Conservation (phyloP, 108 stramenopile genomes). For the Nannochloropsis salina region DNA sequence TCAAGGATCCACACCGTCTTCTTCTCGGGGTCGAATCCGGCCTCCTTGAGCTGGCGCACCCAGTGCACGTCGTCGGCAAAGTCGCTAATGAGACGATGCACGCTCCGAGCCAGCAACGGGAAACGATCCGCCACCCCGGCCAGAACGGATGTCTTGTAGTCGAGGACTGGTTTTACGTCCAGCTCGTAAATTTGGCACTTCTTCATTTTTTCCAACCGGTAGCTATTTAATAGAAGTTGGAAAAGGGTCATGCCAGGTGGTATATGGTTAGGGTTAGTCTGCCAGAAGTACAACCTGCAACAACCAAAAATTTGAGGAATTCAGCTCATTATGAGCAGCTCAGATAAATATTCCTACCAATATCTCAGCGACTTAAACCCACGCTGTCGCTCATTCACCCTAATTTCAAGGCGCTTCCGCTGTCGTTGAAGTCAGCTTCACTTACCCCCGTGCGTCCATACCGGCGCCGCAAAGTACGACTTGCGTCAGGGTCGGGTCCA, state of each 20-base stretch:
- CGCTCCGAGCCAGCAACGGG: neutral
- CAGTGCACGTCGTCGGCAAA: neutral
- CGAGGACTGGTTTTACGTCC: neutral
- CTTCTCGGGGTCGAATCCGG: neutral
- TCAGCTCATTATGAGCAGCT: too few species aligned
- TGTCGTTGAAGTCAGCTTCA: too few species aligned
- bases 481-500: neutral
- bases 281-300: too few species aligned
- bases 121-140: neutral
- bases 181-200: neutral
- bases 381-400: too few species aligned
- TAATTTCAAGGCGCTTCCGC: too few species aligned
- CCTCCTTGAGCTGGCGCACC: neutral
- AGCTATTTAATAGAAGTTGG: neutral
- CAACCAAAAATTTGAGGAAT: too few species aligned
- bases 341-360: too few species aligned
- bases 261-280: too few species aligned
- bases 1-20: neutral
- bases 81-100: neutral
- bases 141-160: neutral
- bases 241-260: too few species aligned
- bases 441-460: neutral
- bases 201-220: neutral
- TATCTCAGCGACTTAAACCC: too few species aligned
- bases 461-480: constrained; percentile 10